A percentile compares a stretch with the other conserved stretches of the same genome.
These are phyloP conservation scores for Phytophthora citrophthora DNA, from an alignment of 352 stramenopile species.

Conservation along the genomic window DNA sequence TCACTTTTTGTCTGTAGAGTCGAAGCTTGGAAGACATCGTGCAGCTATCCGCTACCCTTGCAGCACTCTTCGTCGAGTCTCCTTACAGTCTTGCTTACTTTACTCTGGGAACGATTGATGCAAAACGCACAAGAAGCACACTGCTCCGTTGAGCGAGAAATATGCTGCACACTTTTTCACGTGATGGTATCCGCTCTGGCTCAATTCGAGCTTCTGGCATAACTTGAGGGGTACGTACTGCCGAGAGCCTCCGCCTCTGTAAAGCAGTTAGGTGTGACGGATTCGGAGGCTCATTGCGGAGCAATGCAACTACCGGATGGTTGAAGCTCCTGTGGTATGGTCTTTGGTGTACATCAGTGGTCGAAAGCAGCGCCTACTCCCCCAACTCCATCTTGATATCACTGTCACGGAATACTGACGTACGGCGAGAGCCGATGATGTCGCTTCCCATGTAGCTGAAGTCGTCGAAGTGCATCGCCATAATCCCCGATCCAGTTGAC, in stretches of 20 bases:
- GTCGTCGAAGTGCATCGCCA: slow-evolving; percentile 88
- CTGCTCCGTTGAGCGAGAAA: slow-evolving; percentile 7
- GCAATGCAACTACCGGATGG: slow-evolving; percentile 32
- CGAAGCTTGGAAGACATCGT: slow-evolving; percentile 18
- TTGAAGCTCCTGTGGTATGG: slow-evolving; percentile 17
- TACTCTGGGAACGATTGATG: slow-evolving; percentile 33
- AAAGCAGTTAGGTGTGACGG: not conserved
- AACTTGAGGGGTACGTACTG: slow-evolving; percentile 17
- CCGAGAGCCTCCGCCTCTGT: slow-evolving; percentile 7
- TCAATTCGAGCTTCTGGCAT: slow-evolving; percentile 11
- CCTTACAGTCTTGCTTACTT: slow-evolving; percentile 25
- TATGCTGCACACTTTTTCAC: slow-evolving; percentile 25
- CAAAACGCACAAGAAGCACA: slow-evolving; percentile 16
- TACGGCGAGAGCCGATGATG: slow-evolving; percentile 83
- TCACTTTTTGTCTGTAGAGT: slow-evolving; percentile 15
- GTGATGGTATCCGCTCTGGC: slow-evolving; percentile 19
- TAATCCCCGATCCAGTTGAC: slow-evolving; percentile 54
- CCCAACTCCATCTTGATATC: slow-evolving; percentile 87
- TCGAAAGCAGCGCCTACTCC: slow-evolving; percentile 41
- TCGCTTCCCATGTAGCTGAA: slow-evolving; percentile 91
- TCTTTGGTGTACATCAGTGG: slow-evolving; percentile 7
- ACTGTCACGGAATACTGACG: slow-evolving; percentile 83
- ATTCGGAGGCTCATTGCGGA: slow-evolving; percentile 16
- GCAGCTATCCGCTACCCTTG: slow-evolving; percentile 5
- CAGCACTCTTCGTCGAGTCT: slow-evolving; percentile 19